Evolutionary conservation across 371 early-diverging fungal genomes (phyloP), one percentile per base, ranked within the genome.

Genomic region (Phascolomyces articulosus): DNA sequence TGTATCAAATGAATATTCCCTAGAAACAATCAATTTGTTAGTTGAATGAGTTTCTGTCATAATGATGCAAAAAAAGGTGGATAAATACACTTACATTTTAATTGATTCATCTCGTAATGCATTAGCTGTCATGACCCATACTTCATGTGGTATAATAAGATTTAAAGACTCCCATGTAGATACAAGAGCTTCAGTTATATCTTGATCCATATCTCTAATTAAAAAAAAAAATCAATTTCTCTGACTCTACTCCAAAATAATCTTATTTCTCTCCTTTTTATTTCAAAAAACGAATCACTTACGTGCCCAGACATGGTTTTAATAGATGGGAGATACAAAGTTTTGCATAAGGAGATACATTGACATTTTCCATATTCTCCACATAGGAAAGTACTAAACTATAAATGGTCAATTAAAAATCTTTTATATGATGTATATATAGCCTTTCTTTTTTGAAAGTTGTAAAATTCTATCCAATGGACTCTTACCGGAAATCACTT

Each of bases 111-210:
- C 58, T 63, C 54, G 16, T 31, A 64, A 27, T 41, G 55, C 41
- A 58, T 77, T 70, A 27, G 71, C 66, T 0, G 80, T 78, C 41
- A 72, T 56, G 40, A 64, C 53, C 83, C 83, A 83, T 28, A 83
- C 49, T 23, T 73, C 66, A 47, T 79, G 72, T 1, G 83, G 83
- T n/a, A 76, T 72, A 6, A 70, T 58, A 18, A 66, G 64, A 59
- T 82, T 71, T 21, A 77, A 70, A 31, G 71, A 58, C 24, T 82
- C 79, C 82, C 82, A 82, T 0, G 69, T 58, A 0, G 77, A 77
- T 18, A 64, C 34, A 56, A 82, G 77, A 6, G 77, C 63, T 11
- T 77, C 72, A 3, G 69, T 57, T 20, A 75, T 44, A 10, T 38
- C 56, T 15, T 41, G 18, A 67, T 75, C 72, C 24, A 74, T 48